Evolutionary conservation across 345 rosid species (phyloP), one percentile per base, ranked within the genome.

Genomic region (Salix viminalis): DNA sequence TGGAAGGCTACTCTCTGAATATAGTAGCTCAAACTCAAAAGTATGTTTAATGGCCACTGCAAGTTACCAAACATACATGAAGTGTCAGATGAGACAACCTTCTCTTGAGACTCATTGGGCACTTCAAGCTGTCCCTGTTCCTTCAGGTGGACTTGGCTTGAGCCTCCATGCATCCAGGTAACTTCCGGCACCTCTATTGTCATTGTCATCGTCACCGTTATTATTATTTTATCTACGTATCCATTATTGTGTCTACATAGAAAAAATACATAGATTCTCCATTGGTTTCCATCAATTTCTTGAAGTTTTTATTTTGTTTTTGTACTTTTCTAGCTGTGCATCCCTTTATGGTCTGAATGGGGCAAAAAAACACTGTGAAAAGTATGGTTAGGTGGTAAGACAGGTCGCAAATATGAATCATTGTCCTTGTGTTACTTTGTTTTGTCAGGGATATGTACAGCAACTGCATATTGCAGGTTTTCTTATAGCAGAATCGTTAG

Each of bases 11-110:
- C 73, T 88, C 2, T 79, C 81, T 30, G 88, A 89, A 36, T 86
- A 83, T 39, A 70, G 76, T 72, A 76, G 64, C 69, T 72, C 85
- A 54, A 84, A 79, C 68, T 12, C 80, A 3, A 92, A 84, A 82
- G 89, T 92, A 26, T 92, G 98, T 96, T 78, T 94, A 23, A 41
- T 91, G 79, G 96, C 87, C 4, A 90, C 93, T 64, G 91, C 97
- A 70, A 92, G 85, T 79, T 89, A 89, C 75, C 91, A 94, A 74
- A 89, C 97, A 67, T 94, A 94, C 82, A 86, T 85, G 85, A 91
- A 83, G 81, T 91, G 97, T 77, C 96, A 92, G 72, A 91, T 88
- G 93, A 91, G 85, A 76, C 94, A 88, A 72, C 97, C 96, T 81
- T 83, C 93, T 72, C 90, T 94, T 75, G 98, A 94, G 80, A 78